Conservation (phyloP, 2,329 filamentous ascomycete genomes). For the Emmonsia crescens region DNA sequence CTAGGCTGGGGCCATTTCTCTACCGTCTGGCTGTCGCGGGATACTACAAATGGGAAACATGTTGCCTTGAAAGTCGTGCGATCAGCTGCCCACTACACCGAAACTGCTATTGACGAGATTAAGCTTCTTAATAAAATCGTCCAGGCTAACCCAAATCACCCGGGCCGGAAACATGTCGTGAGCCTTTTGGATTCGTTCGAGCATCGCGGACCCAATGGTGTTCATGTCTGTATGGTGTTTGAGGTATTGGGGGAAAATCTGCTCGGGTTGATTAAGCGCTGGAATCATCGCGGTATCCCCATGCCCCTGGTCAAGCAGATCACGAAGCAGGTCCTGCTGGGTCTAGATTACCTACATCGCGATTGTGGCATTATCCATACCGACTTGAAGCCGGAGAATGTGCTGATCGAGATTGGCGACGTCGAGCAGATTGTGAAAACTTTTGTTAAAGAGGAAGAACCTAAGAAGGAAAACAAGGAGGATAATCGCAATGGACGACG, state of each 20-base stretch:
- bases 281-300: constrained; percentile 95
- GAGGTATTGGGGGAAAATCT: constrained; percentile 95
- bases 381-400: constrained; percentile 94
- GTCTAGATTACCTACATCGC: constrained; percentile 89
- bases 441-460: constrained; percentile 70
- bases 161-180: constrained; percentile 88
- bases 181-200: constrained; percentile 94
- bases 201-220: constrained; percentile 91
- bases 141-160: constrained; percentile 85
- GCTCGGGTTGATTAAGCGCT: constrained; percentile 89
- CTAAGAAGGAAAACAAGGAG: constrained; percentile 62
- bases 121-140: constrained; percentile 96
- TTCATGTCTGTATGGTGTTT: constrained; percentile 98
- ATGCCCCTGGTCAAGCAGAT: constrained; percentile 97
- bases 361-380: constrained; percentile 99
- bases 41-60: constrained; percentile 82
- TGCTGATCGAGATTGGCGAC: constrained; percentile 96
- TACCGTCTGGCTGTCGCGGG: constrained; percentile 78
- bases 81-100: constrained; percentile 95
- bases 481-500: constrained; percentile 85
- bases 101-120: constrained; percentile 97
- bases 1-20: constrained; percentile 98
- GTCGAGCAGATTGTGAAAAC: constrained; percentile 97
- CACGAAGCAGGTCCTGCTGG: constrained; percentile 91
- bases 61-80: constrained; percentile 96